Evolutionary conservation across 257 asterid genomes (phyloP), one percentile per base, ranked within the genome.

Genomic region (Lavandula angustifolia): DNA sequence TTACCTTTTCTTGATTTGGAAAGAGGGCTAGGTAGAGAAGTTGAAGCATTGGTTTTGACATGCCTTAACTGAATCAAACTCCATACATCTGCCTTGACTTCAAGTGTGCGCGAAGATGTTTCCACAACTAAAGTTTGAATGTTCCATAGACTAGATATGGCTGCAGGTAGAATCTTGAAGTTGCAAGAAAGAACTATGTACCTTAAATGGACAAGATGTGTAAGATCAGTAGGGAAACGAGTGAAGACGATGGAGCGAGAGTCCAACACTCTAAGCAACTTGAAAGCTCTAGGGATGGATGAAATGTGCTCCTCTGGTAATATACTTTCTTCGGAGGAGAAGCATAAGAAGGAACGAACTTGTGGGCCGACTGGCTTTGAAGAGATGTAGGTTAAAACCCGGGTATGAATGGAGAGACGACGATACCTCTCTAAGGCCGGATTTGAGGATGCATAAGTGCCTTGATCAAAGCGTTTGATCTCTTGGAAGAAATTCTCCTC

Each of bases 41-140:
- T 78, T 16, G 82, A 78, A 27, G 81, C 81, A n/a, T 77, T 81
- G 9, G 81, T 71, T 46, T 76, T 78, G 2, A 84, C 42, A 32
- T 84, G 91, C 54, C 91, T 80, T 22, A 86, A 67, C 32, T 72
- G 87, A 35, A 76, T 72, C 95, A 84, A 67, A 67, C 73, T 78
- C 91, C 87, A 82, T 17, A 86, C 9, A 52, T 84, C 84, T 8
- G 82, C 82, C 38, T 69, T 76, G 33, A 84, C 64, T 3, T 72
- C 83, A 6, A 84, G 84, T 1, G 77, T 62, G 37, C 81, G 69
- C 0, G 79, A 63, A 31, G 81, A 60, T 3, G 95, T 84, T 18
- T 76, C 74, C 5, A 84, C 47, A 5, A 78, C 71, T 7, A 87
- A 61, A 11, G 84, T 84, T 62, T 84, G 84, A 7, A 87, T 16